Base-by-base conservation (phyloP, 2,329 filamentous ascomycete genomes). In the Monosporascus sp. region DNA sequence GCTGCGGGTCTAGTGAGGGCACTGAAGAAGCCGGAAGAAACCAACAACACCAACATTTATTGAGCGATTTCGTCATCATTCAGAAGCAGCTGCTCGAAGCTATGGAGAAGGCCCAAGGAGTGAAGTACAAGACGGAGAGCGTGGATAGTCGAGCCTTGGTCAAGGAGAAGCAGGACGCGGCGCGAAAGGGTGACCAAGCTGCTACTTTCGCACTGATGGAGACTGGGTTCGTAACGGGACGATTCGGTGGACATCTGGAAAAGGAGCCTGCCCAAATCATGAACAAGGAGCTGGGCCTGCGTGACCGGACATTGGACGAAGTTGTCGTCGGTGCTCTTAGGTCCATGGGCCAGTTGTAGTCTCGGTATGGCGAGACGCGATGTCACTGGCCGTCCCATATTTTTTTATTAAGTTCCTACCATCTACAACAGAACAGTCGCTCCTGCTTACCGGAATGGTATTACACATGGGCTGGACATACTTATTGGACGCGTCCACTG, bases 51-150 rank as follows among this genome's bases (percentile, higher is more conserved):
- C 38, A 65, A 62, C 45, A 57, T 71, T 17, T 65, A 60, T 48
- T 71, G n/a, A 65, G 65, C 50, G 68, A 72, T 50, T 68, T 70
- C 51, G 63, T 62, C 1, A 54, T 65, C 18, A 66, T 64, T 6
- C 69, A 69, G 57, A 64, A 58, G 39, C 58, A 67, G 52, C 46
- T 72, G 14, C 57, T 80, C 43, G 77, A 76, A 49, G 74, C 77
- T 8, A 67, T 80, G 3, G 78, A 82, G 61, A 71, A 74, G 14
- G 71, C 76, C 5, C 74, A 78, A 54, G 72, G 76, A 2, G 68
- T 75, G n/a, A 73, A 74, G 41, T 67, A 67, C 49, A 38, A 45
- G 3, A 60, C 56, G 1, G 64, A 67, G 41, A 58, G 35, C 2
- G 38, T 71, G 36, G 57, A 69, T 35, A 66, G 62, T 46, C 36